Evolutionary conservation across 805 yeast species (phyloP), one percentile per base, ranked within the genome.

Genomic region (Jamesozyma spencerorum): DNA sequence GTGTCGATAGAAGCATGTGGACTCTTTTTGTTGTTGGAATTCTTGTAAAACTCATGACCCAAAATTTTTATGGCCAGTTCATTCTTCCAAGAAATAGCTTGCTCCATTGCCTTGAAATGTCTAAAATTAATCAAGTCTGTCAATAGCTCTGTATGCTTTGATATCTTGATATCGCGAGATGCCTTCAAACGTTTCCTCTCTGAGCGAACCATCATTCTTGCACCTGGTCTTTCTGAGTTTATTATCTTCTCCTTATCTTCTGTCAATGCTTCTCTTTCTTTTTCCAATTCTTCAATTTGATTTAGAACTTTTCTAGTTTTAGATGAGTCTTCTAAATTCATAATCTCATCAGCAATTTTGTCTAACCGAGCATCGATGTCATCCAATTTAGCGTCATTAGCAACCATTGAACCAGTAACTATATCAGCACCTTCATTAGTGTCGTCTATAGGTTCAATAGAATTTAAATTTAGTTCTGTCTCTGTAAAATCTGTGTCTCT

Each of bases 321-420:
- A 1, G 61, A 54, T 26, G 48, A 51, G 45, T 55, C 75, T 49
- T 50, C 66, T 39, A 60, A 34, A 3, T 60, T 62, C 46, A 61
- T 65, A 6, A 51, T 58, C n/a, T 63, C 69, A 18, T 61, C 63
- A 2, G 62, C 63, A 38, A 58, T 65, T 1, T 49, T 41, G 11
- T 58, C 66, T 7, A 58, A 43, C 36, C 55, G 54, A 4, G 39
- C 42, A 20, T 58, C 61, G 13, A 50, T 47, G 6, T 42, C 41
- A 3, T 44, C 47, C 18, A 51, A 18, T 27, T 20, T 33, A 7
- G 36, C 14, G 8, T 43, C 47, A 5, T 41, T 36, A 5, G 35
- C 35, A 10, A 40, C 44, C 18, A 48, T 53, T 17, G 44, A 43
- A 17, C 36, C 39, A 2, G 18, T 36, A 1, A 30, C 37, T 15